Evolutionary conservation across 768 basidiomycete genomes (phyloP).

Genomic region (Mrakia gelida): DNA sequence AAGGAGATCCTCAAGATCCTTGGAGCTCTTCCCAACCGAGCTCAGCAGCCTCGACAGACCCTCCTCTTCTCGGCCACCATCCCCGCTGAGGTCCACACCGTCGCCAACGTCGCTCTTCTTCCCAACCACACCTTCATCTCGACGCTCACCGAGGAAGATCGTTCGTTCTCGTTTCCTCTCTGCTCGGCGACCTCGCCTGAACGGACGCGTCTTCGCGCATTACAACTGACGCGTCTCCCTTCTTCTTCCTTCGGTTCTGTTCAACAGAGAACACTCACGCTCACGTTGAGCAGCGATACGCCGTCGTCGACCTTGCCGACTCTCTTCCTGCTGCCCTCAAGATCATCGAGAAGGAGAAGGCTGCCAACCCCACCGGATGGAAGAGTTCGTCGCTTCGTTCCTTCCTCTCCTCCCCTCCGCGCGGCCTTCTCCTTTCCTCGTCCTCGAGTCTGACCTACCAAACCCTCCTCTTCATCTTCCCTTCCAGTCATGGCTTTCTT

Average conservation of each 20-base stretch:
- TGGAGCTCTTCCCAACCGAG: slow-evolving; percentile 34
- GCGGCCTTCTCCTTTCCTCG: too few relatives aligned
- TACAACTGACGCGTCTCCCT: not conserved
- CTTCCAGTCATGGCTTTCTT: slow-evolving; percentile 56
- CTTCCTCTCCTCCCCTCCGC: too few relatives aligned
- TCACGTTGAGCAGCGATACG: slow-evolving; percentile 55
- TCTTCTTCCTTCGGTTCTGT: not conserved
- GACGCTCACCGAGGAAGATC: slow-evolving; percentile 52
- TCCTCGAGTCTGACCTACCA: too few relatives aligned
- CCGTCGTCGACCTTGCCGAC: slow-evolving; percentile 49
- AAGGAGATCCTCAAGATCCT: slow-evolving; percentile 27
- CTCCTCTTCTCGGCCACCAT: slow-evolving; percentile 52
- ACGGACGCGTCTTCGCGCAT: not conserved
- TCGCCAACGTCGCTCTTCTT: slow-evolving; percentile 46
- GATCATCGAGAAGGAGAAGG: slow-evolving; percentile 35
- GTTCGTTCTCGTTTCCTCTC: not conserved
- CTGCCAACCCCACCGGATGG: slow-evolving; percentile 31
- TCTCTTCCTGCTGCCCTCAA: slow-evolving; percentile 48
- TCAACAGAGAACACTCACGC: slow-evolving; percentile 53
- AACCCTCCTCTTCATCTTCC: too few relatives aligned
- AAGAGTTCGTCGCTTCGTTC: slow-evolving; percentile 29
- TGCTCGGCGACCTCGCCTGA: not conserved
- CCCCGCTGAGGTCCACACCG: slow-evolving; percentile 47
- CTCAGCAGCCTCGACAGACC: slow-evolving; percentile 44
- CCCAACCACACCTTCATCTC: slow-evolving; percentile 52